Conservation (phyloP, 306 rosid genomes). For the Vicia villosa region DNA sequence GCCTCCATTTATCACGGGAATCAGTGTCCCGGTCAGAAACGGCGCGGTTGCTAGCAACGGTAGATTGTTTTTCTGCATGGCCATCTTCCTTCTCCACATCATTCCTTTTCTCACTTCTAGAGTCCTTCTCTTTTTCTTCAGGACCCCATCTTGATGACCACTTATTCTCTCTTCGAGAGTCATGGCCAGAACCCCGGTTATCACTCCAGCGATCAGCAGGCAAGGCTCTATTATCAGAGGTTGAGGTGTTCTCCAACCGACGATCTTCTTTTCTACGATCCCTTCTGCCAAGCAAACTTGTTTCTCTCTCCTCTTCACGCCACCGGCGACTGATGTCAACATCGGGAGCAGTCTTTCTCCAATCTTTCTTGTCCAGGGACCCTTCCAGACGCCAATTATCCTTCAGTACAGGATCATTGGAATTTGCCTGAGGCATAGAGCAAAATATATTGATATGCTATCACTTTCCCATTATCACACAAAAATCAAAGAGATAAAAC, state of each 20-base stretch:
- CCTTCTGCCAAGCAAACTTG: conserved; percentile 69
- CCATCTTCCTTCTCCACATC: conserved; percentile 60
- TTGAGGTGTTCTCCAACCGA: conserved; percentile 53
- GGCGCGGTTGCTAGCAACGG: conserved; percentile 49
- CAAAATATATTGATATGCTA: conserved; percentile 39
- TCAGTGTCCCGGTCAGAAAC: conserved; percentile 66
- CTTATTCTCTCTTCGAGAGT: conserved; percentile 70
- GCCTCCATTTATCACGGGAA: conserved; percentile 86
- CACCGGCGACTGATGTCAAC: conserved; percentile 61
- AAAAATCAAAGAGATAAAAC: background rate
- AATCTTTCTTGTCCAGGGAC: conserved; percentile 67
- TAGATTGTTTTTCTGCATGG: conserved; percentile 54
- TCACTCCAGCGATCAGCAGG: conserved; percentile 65
- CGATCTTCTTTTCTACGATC: conserved; percentile 75
- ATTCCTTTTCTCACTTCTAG: conserved; percentile 60
- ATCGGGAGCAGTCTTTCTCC: conserved; percentile 64
- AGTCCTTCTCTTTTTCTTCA: conserved; percentile 74
- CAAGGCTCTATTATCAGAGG: conserved; percentile 52
- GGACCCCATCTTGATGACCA: conserved; percentile 92
- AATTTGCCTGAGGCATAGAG: conserved; percentile 49
- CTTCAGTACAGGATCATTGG: conserved; percentile 57
- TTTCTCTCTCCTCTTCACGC: conserved; percentile 90
- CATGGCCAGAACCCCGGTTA: conserved; percentile 56
- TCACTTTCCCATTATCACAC: conserved; percentile 4
- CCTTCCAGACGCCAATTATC: conserved; percentile 70